A percentile compares a stretch with the other conserved stretches of the same genome.
Conservation (phyloP, 2,329 filamentous ascomycete species). For the Colletotrichum chlorophyti region DNA sequence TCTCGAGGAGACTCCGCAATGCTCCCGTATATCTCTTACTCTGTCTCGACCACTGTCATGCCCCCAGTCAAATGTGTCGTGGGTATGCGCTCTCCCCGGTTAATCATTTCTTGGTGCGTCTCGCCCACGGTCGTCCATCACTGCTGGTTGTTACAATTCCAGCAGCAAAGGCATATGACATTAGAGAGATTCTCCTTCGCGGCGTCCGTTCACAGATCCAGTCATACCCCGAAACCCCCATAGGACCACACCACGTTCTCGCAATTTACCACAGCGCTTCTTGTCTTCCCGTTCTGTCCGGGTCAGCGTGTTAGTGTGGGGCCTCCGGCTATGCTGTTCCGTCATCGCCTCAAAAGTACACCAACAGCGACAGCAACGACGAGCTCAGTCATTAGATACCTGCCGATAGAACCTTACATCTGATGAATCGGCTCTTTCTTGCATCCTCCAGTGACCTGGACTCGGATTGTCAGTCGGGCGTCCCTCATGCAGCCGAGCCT, state of each 20-base stretch:
- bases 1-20: constrained; percentile 22
- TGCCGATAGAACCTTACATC: too few relatives aligned
- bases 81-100: constrained; percentile 10
- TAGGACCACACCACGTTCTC: constrained; percentile 6
- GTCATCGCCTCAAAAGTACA: neutral
- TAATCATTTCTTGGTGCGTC: constrained; percentile 24
- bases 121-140: constrained; percentile 1
- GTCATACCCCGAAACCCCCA: constrained; percentile 12
- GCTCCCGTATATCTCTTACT: neutral
- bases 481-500: constrained; percentile 9
- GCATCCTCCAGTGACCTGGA: constrained; percentile 4
- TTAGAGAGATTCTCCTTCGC: constrained; percentile 8
- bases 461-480: constrained; percentile 4
- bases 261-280: neutral
- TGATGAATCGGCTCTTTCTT: neutral
- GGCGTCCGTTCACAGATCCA: constrained; percentile 18
- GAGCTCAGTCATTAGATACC: too few relatives aligned
- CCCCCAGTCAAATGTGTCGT: neutral
- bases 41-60: constrained; percentile 17
- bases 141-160: too few relatives aligned
- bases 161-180: neutral
- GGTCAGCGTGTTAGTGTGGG: too few relatives aligned
- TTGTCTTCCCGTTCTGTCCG: neutral
- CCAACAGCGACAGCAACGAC: neutral
- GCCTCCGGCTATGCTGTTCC: constrained; percentile 1